Conservation (phyloP, 371 early-diverging fungal species). For the Rhizopus stolonifer region DNA sequence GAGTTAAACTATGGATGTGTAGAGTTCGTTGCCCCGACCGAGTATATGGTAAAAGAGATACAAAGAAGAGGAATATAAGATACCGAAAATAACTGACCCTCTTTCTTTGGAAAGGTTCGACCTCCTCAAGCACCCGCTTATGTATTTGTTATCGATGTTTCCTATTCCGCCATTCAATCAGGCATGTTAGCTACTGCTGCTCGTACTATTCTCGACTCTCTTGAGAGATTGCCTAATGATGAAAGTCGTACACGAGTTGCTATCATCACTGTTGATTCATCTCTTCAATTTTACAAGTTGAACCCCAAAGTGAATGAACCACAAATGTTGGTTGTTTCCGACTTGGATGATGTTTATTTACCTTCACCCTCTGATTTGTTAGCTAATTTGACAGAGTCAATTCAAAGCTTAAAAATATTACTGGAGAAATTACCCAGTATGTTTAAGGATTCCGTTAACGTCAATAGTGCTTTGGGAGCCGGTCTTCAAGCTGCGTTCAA, state of each 20-base stretch:
- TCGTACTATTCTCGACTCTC: conserved; percentile 75
- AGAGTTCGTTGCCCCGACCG: conserved; percentile 88
- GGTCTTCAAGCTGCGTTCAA: conserved; percentile 86
- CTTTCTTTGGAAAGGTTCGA: conserved; percentile 42
- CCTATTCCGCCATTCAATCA: conserved; percentile 81
- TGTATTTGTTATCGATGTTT: conserved; percentile 92
- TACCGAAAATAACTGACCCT: not conserved
- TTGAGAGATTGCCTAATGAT: conserved; percentile 86
- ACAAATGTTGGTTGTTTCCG: conserved; percentile 90
- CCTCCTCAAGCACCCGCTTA: conserved; percentile 95
- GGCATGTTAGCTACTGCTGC: conserved; percentile 74
- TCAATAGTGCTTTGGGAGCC: conserved; percentile 78
- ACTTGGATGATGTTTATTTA: conserved; percentile 86
- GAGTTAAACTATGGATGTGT: conserved; percentile 89
- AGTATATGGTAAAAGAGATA: conserved; percentile 34
- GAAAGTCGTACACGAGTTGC: conserved; percentile 88
- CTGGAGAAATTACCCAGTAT: conserved; percentile 77
- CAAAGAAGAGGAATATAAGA: too few species aligned
- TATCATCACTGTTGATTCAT: conserved; percentile 87
- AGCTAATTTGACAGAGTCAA: conserved; percentile 80
- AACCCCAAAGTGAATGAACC: conserved; percentile 67
- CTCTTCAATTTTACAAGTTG: conserved; percentile 90
- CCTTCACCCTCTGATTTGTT: conserved; percentile 86
- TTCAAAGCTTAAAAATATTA: conserved; percentile 66
- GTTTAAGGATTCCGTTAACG: conserved; percentile 79